A percentile compares a stretch with the other conserved stretches of the same genome.
These are phyloP conservation scores for Sclerotinia glacialis DNA, from an alignment of 2,329 filamentous ascomycete genomes.

Conservation along the genomic window DNA sequence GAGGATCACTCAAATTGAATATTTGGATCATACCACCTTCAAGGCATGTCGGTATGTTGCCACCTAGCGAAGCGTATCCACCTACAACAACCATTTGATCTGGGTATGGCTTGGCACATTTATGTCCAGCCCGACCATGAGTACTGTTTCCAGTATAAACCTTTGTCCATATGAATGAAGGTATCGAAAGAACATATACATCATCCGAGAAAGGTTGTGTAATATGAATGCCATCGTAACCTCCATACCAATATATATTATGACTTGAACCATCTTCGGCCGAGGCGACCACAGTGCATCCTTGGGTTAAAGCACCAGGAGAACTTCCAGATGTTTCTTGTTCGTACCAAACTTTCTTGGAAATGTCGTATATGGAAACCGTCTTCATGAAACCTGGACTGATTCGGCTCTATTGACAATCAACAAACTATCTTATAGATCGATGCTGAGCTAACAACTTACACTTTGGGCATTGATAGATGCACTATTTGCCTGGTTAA, in stretches of 20 bases:
- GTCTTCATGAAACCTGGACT: constrained; percentile 69
- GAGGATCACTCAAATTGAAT: constrained; percentile 68
- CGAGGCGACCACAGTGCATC: constrained; percentile 66
- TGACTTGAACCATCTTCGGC: constrained; percentile 71
- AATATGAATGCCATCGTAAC: constrained; percentile 56
- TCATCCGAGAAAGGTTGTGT: constrained; percentile 60
- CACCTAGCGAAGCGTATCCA: constrained; percentile 51
- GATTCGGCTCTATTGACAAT: constrained; percentile 50
- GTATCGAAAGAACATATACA: constrained; percentile 71
- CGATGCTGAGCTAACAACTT: constrained; percentile 21
- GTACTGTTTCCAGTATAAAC: constrained; percentile 53
- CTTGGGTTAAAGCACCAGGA: constrained; percentile 65
- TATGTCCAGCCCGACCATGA: constrained; percentile 62
- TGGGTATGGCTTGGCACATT: constrained; percentile 67
- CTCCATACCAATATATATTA: constrained; percentile 76
- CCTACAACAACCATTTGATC: constrained; percentile 69
- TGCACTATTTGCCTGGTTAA: constrained; percentile 32
- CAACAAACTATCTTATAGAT: background rate
- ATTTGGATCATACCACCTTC: constrained; percentile 54
- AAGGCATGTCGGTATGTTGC: constrained; percentile 45
- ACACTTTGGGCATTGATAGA: constrained; percentile 44
- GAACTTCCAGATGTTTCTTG: constrained; percentile 63
- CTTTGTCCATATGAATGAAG: constrained; percentile 69
- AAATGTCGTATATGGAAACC: constrained; percentile 74
- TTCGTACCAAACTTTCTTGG: constrained; percentile 66